Base-by-base conservation (phyloP, 179 eudicot genomes). In the Dionaea muscipula region DNA sequence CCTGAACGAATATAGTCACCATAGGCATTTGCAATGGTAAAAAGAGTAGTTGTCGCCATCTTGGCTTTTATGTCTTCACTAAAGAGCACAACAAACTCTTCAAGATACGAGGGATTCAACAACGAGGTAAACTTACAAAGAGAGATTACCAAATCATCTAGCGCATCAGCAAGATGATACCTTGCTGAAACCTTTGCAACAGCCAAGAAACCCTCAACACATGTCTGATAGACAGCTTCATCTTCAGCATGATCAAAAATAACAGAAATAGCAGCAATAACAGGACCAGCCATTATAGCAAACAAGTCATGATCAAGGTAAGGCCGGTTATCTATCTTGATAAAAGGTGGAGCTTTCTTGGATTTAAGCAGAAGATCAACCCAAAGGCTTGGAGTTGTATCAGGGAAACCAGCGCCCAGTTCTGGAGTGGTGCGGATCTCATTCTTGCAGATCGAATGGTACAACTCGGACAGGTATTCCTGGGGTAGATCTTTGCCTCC, bases 261-360 rank as follows among this genome's bases (percentile, higher is more conserved):
- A 40, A 76, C 81, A 26, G 77, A 76, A 23, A 76, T 54, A 22
- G 81, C 77, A 65, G 81, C 81, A 58, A 76, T 72, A 3, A 75
- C 35, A 10, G 74, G 81, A 38, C 81, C 81, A 9, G 77, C 73
- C 39, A 76, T 45, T 15, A 76, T 65, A 53, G 81, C 67, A 62
- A 76, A 72, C 81, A 76, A 72, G 16, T 72, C 75, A 57, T 53
- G 60, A 47, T 76, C 77, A 48, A 76, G 72, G 23, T 65, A 53
- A 9, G 65, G 64, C 51, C 57, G 56, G 35, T 61, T 65, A 63
- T 66, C 77, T 46, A 40, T 57, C 39, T 53, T 23, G 26, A 76
- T 72, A 40, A 52, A 76, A 17, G 74, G 69, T 28, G 72, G 57
- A 46, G 56, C 28, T 43, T 76, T 66, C 60, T 61, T 76, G 47